Evolutionary conservation across 352 stramenopile species (phyloP), one percentile per base, ranked within the genome.

Genomic region (Blastocystis sp.): DNA sequence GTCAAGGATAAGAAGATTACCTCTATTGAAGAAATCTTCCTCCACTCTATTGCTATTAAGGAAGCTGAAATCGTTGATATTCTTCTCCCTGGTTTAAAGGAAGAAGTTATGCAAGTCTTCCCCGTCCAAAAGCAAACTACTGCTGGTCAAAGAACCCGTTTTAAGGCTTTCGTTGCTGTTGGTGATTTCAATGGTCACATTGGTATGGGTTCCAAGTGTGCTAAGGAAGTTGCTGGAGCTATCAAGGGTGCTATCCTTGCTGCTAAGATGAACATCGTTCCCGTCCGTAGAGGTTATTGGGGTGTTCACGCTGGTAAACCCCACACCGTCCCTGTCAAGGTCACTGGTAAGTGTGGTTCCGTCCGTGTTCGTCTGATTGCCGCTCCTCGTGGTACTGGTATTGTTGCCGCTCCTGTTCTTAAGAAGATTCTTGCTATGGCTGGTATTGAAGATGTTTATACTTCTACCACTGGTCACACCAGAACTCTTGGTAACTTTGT

Each of bases 81-180:
- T 21, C 27, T 57, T 33, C 46, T 45, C 39, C 33, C 52, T 4
- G 86, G 83, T 74, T 86, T 98, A 56, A 93, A 95, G 73, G 91
- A 98, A 73, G 91, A 98, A 71, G 88, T 96, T 46, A 96, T 96
- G 88, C 95, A 96, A 81, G 96, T 98, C 79, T 95, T 96, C 85
- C 88, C 90, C 57, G 90, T 98, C 47, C 90, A 98, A 77, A 98
- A 98, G 84, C 88, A 96, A 77, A 95, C 85, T 44, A 94, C 86
- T 36, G 91, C 91, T 64, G 91, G 91, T 79, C 91, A 99, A 81
- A 81, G 91, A 64, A 99, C 91, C 67, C 82, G 91, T 62, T 99
- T 99, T 83, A 97, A 98, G 80, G 90, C 89, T 31, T 99, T 97
- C 73, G 90, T 99, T 25, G 91, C 88, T 58, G 84, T 99, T 48